phyloP scores from a whole-genome alignment of 371 early-diverging fungal genomes.

The Lichtheimia corymbifera region DNA sequence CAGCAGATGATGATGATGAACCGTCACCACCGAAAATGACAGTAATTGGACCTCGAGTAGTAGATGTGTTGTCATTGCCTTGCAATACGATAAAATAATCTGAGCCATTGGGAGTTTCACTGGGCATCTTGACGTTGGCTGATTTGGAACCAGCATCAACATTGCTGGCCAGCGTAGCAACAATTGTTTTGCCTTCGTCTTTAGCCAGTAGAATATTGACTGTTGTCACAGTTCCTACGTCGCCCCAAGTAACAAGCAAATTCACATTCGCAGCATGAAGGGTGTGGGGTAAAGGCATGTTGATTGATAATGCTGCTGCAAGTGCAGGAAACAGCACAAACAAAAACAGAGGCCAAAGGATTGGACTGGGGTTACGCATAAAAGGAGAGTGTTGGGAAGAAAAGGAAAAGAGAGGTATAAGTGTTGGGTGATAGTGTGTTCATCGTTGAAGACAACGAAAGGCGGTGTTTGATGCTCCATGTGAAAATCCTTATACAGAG shows the following conservation, averaged over 20 bases:
- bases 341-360: background rate
- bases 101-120: slow-evolving; percentile 2
- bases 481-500: background rate
- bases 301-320: slow-evolving; percentile 1
- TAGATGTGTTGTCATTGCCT: slow-evolving; percentile 8
- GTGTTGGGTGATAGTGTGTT: background rate
- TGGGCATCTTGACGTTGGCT: slow-evolving; percentile 3
- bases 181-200: slow-evolving; percentile 1
- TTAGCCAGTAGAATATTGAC: slow-evolving; percentile 4
- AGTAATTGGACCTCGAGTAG: slow-evolving; percentile 6
- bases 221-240: slow-evolving; percentile 5
- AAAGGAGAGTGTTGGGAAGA: background rate
- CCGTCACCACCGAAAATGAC: slow-evolving; percentile 1
- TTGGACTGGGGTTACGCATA: background rate
- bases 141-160: slow-evolving; percentile 8
- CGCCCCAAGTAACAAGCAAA: slow-evolving; percentile 6
- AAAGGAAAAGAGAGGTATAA: background rate
- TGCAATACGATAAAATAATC: slow-evolving; percentile 10
- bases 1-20: background rate
- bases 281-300: slow-evolving; percentile 6
- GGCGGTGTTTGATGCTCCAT: background rate
- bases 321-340: slow-evolving; percentile 1
- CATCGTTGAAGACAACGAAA: background rate
- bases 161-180: slow-evolving; percentile 7
- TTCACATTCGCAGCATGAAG: slow-evolving; percentile 5